phyloP scores from a whole-genome alignment of 2,329 filamentous ascomycete species.

The Apiospora phragmitis region DNA sequence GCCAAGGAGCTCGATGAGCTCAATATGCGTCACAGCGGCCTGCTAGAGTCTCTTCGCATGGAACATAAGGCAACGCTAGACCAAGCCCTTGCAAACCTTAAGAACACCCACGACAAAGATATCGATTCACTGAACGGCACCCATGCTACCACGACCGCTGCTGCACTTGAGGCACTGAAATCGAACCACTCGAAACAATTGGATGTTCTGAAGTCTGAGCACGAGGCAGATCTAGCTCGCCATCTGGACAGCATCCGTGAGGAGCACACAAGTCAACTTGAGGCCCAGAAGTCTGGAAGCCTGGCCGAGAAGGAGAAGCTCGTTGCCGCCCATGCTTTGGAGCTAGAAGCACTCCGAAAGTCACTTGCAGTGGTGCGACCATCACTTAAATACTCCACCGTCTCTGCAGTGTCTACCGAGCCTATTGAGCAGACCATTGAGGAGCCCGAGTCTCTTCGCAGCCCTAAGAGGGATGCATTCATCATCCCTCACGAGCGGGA shows the following conservation, averaged over 20 bases:
- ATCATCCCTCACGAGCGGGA: conserved; percentile 53
- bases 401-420: conserved; percentile 47
- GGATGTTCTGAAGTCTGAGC: conserved; percentile 23
- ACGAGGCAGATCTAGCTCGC: conserved; percentile 21
- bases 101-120: conserved; percentile 21
- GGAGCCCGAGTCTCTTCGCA: conserved; percentile 38
- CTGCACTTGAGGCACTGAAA: conserved; percentile 25
- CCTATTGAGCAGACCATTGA: conserved; percentile 34
- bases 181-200: conserved; percentile 24
- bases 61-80: conserved; percentile 17
- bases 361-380: conserved; percentile 27
- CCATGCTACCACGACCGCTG: conserved; percentile 21
- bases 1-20: conserved; percentile 23
- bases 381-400: conserved; percentile 42
- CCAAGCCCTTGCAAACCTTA: conserved; percentile 15
- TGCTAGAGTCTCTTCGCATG: conserved; percentile 23
- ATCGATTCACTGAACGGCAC: conserved; percentile 25
- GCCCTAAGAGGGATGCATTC: conserved; percentile 56
- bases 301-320: conserved; percentile 28
- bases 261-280: conserved; percentile 24
- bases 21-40: conserved; percentile 22
- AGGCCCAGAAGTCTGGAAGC: conserved; percentile 23
- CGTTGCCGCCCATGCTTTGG: conserved; percentile 26
- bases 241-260: conserved; percentile 23
- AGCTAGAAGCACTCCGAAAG: conserved; percentile 31